phyloP scores from a whole-genome alignment of 2,329 filamentous ascomycete species.

The Polytolypa hystricis region DNA sequence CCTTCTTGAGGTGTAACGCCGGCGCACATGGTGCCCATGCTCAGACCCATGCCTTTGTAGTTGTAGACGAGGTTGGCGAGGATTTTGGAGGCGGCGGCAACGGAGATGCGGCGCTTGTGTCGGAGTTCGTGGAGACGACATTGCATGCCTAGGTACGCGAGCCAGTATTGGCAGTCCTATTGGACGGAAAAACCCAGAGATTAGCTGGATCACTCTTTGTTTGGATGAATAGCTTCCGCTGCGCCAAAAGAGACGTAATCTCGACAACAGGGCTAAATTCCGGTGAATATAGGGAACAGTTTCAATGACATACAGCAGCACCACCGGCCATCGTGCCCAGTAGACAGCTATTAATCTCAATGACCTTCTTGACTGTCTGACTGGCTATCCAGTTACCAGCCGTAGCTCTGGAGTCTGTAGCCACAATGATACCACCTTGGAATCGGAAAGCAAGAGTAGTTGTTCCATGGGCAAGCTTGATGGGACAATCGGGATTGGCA shows the following conservation, averaged over 20 bases:
- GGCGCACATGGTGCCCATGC: slow-evolving; percentile 99
- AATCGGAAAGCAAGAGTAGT: slow-evolving; percentile 97
- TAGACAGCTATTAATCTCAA: slow-evolving; percentile 91
- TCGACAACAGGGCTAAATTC: too few relatives aligned
- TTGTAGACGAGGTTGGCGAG: slow-evolving; percentile 95
- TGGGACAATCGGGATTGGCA: slow-evolving; percentile 90
- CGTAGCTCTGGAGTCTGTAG: slow-evolving; percentile 92
- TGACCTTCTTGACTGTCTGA: slow-evolving; percentile 99
- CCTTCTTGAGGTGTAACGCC: slow-evolving; percentile 87
- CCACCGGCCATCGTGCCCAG: slow-evolving; percentile 97
- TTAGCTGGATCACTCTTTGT: too few relatives aligned
- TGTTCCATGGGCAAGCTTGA: slow-evolving; percentile 98
- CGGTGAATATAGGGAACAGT: too few relatives aligned
- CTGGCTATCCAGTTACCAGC: slow-evolving; percentile 99
- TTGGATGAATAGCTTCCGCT: too few relatives aligned
- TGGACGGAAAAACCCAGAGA: too few relatives aligned
- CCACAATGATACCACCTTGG: slow-evolving; percentile 95
- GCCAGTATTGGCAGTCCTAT: slow-evolving; percentile 99
- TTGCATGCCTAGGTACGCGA: slow-evolving; percentile 97
- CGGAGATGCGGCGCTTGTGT: slow-evolving; percentile 96
- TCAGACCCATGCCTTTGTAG: slow-evolving; percentile 97
- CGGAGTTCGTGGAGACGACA: slow-evolving; percentile 98
- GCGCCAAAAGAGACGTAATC: too few relatives aligned
- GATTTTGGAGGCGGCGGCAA: slow-evolving; percentile 95
- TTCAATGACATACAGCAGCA: slow-evolving; percentile 60